Evolutionary conservation across 306 rosid species (phyloP).

Genomic region (Lagenaria siceraria): DNA sequence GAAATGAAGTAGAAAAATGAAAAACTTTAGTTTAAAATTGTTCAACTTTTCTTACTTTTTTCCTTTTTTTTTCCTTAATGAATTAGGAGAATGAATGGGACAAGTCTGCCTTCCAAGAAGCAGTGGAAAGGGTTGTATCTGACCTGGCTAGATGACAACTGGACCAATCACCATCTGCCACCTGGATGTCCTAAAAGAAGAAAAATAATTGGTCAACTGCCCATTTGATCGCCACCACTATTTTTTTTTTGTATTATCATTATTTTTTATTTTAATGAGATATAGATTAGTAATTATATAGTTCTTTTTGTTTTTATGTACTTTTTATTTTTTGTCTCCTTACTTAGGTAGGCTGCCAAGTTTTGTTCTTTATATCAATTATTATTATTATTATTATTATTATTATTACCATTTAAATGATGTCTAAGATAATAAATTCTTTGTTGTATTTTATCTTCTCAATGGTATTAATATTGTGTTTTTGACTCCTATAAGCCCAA

Average conservation of each 20-base stretch:
- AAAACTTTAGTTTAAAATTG: background rate
- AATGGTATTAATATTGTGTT: background rate
- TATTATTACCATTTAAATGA: background rate
- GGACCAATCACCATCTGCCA: background rate
- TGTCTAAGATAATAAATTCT: background rate
- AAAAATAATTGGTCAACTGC: background rate
- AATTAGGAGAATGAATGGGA: constrained; percentile 48
- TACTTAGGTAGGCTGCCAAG: background rate
- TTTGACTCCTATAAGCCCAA: background rate
- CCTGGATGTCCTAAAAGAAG: background rate
- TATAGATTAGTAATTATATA: background rate
- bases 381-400: too few species aligned
- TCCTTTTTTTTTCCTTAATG: background rate
- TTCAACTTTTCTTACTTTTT: background rate
- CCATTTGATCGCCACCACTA: background rate
- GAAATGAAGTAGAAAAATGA: background rate
- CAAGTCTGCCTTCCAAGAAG: constrained; percentile 48
- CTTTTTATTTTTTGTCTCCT: background rate
- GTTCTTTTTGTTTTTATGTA: background rate
- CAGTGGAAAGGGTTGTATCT: constrained; percentile 40
- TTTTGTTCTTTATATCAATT: background rate
- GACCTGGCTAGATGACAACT: constrained; percentile 16
- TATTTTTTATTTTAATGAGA: background rate
- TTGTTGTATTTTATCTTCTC: background rate
- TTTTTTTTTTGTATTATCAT: background rate